These are phyloP conservation scores for Sphagnum magellanicum DNA, from an alignment of 228 moss, liverwort and hornwort species.

Conservation along the genomic window DNA sequence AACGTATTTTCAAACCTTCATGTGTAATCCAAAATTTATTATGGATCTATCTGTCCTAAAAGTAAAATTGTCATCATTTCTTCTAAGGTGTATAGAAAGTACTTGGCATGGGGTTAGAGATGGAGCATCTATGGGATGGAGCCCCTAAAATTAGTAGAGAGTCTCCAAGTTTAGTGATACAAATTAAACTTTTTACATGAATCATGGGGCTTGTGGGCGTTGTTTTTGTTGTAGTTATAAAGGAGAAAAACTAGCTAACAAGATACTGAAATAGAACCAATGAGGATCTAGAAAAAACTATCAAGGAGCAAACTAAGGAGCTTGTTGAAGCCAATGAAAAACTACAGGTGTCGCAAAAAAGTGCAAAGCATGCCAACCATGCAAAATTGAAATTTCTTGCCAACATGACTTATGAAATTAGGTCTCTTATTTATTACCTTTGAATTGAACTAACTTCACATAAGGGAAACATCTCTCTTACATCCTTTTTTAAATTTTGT, in stretches of 20 bases:
- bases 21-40: too few relatives aligned
- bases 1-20: too few relatives aligned
- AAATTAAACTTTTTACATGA: constrained; percentile 69
- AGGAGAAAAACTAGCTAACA: constrained; percentile 63
- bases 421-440: constrained; percentile 13
- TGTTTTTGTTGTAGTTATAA: constrained; percentile 62
- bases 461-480: too few relatives aligned
- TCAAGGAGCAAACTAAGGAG: constrained; percentile 49
- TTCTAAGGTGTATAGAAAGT: too few relatives aligned
- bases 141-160: constrained; percentile 38
- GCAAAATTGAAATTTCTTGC: constrained; percentile 80
- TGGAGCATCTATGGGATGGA: too few relatives aligned
- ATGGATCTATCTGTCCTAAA: too few relatives aligned
- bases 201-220: constrained; percentile 66
- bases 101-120: too few relatives aligned
- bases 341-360: constrained; percentile 55
- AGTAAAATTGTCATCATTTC: too few relatives aligned
- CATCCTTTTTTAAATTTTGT: too few relatives aligned
- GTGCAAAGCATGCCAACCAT: constrained; percentile 73
- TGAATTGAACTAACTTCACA: too few relatives aligned
- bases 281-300: constrained; percentile 53
- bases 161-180: constrained; percentile 58
- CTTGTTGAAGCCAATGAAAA: constrained; percentile 67
- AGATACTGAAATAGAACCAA: constrained; percentile 52
- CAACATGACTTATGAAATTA: constrained; percentile 87